These are phyloP conservation scores for Uncinocarpus reesii DNA, from an alignment of 2,329 filamentous ascomycete species.

Conservation along the genomic window DNA sequence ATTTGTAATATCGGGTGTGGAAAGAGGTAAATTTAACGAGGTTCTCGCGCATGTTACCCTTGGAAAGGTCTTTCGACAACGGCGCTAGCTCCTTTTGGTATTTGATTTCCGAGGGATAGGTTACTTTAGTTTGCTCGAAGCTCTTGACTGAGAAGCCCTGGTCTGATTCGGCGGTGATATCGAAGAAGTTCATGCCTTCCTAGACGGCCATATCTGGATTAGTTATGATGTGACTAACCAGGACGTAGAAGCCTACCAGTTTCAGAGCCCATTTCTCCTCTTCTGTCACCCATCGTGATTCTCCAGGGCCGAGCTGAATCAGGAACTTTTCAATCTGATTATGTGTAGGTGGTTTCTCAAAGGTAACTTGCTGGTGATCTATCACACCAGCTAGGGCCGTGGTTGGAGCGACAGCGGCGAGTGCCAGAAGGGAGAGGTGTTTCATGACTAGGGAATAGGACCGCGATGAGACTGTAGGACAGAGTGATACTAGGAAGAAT, in stretches of 20 bases:
- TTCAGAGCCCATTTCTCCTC: constrained; percentile 90
- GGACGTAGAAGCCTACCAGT: constrained; percentile 45
- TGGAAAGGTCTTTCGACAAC: constrained; percentile 58
- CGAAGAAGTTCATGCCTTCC: constrained; percentile 84
- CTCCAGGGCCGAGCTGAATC: constrained; percentile 73
- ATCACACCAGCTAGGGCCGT: background rate
- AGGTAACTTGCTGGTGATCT: constrained; percentile 4
- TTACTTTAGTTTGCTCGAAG: constrained; percentile 30
- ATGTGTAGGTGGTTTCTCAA: background rate
- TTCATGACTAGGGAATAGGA: constrained; percentile 7
- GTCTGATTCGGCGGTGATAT: constrained; percentile 63
- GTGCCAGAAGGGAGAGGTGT: constrained; percentile 7
- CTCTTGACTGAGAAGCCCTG: constrained; percentile 48
- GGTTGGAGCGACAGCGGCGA: constrained; percentile 10
- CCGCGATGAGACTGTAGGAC: background rate
- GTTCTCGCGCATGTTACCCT: constrained; percentile 65
- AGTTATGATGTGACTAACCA: background rate
- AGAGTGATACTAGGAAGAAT: background rate
- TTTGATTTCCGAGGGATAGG: constrained; percentile 58
- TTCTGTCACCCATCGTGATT: constrained; percentile 80
- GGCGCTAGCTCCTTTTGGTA: constrained; percentile 55
- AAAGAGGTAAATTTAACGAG: constrained; percentile 59
- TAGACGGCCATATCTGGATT: constrained; percentile 28
- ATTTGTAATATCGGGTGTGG: constrained; percentile 50
- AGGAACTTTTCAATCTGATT: constrained; percentile 47